Conservation (phyloP, 352 stramenopile genomes). For the Phytopythium mirpurense region DNA sequence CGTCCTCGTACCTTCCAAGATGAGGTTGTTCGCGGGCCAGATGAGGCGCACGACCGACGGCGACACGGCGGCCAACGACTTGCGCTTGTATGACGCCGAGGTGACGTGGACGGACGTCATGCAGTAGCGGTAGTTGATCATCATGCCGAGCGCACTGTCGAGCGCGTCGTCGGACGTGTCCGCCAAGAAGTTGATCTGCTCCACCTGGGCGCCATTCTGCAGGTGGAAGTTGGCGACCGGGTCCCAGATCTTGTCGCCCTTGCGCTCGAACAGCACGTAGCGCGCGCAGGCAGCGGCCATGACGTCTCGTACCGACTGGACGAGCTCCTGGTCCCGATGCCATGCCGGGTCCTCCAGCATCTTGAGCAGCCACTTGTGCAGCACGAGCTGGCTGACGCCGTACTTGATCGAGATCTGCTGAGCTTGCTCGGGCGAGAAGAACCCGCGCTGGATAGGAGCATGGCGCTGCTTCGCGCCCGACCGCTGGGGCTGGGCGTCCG, state of each 20-base stretch:
- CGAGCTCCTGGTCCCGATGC: constrained; percentile 41
- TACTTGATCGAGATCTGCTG: constrained; percentile 54
- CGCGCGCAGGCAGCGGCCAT: constrained; percentile 53
- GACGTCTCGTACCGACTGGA: constrained; percentile 42
- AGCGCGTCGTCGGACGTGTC: constrained; percentile 50
- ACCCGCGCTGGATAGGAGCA: constrained; percentile 25
- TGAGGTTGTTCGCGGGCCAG: constrained; percentile 39
- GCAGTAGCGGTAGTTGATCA: constrained; percentile 88
- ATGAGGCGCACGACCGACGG: constrained; percentile 49
- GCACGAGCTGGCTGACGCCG: constrained; percentile 40
- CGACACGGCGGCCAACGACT: constrained; percentile 59
- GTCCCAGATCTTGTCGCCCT: constrained; percentile 75
- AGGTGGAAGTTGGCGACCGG: constrained; percentile 83
- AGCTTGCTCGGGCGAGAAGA: constrained; percentile 47
- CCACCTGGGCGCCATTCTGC: constrained; percentile 80
- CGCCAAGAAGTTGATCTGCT: constrained; percentile 81
- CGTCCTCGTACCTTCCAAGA: constrained; percentile 51
- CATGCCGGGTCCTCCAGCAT: constrained; percentile 40
- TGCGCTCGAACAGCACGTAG: constrained; percentile 80
- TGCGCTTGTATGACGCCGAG: constrained; percentile 76
- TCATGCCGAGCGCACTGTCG: constrained; percentile 49
- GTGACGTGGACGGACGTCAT: constrained; percentile 77
- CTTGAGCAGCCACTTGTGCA: constrained; percentile 71
- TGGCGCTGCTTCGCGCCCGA: constrained; percentile 8
- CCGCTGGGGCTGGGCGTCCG: constrained; percentile 15